These are phyloP conservation scores for Xylaria longipes DNA, from an alignment of 495 filamentous ascomycete species.

Conservation along the genomic window DNA sequence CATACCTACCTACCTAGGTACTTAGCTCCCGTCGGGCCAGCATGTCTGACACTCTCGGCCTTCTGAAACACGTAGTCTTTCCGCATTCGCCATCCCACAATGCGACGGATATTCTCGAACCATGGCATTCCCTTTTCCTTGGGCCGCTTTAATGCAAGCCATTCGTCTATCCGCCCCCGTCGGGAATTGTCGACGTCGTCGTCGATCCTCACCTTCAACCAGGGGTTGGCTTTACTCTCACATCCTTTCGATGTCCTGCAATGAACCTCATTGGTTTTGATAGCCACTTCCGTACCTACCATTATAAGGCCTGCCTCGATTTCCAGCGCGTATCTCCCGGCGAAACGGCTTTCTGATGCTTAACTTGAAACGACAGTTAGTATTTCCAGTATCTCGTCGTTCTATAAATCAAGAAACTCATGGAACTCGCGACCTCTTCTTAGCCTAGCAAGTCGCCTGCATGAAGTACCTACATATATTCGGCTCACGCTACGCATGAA, in stretches of 20 bases:
- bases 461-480: not conserved
- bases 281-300: not conserved
- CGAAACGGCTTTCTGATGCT: not conserved
- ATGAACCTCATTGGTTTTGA: constrained; percentile 6
- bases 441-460: not conserved
- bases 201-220: constrained; percentile 10
- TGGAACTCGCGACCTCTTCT: not conserved
- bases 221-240: constrained; percentile 18
- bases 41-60: not conserved
- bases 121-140: not conserved
- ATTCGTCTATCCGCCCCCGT: constrained; percentile 7
- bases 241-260: constrained; percentile 19
- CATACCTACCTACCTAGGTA: no score
- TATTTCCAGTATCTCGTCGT: not conserved
- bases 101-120: not conserved
- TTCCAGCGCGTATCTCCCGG: not conserved
- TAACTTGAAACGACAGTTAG: constrained; percentile 3
- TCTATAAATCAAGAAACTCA: not conserved
- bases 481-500: not conserved
- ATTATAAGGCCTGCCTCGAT: not conserved
- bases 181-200: constrained; percentile 17
- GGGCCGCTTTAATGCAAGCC: constrained; percentile 12
- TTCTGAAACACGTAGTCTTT: constrained; percentile 22
- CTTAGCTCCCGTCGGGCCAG: constrained; percentile 6
- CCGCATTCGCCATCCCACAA: constrained; percentile 21